These are phyloP conservation scores for Petunia axillaris DNA, from an alignment of 257 asterid genomes.

Conservation along the genomic window DNA sequence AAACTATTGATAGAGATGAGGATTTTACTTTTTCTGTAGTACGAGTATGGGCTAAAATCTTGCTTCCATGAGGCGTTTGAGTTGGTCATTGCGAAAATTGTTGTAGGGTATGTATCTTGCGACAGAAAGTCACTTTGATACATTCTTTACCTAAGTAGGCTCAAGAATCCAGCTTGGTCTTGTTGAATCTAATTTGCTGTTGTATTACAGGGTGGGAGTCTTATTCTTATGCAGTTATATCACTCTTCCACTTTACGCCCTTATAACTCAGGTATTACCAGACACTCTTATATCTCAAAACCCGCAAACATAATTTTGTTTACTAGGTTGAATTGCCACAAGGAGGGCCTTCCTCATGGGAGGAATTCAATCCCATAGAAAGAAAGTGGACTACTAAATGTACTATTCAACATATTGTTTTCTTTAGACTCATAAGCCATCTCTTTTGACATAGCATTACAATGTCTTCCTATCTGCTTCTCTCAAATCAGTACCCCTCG, in stretches of 20 bases:
- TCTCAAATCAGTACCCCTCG: too few relatives aligned
- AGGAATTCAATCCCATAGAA: too few relatives aligned
- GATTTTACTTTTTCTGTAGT: conserved; percentile 53
- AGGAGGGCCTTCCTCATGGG: too few relatives aligned
- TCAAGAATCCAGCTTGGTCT: background rate
- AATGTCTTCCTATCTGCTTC: too few relatives aligned
- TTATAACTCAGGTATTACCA: conserved; percentile 73
- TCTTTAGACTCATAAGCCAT: too few relatives aligned
- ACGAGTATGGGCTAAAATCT: conserved; percentile 58
- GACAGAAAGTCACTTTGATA: background rate
- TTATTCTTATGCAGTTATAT: conserved; percentile 84
- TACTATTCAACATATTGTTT: too few relatives aligned
- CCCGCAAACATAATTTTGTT: background rate
- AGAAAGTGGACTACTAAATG: too few relatives aligned
- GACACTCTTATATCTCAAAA: background rate
- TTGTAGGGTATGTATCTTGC: conserved; percentile 58
- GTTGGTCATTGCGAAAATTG: conserved; percentile 59
- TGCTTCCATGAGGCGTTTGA: conserved; percentile 68
- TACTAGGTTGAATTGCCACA: too few relatives aligned
- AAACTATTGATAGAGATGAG: background rate
- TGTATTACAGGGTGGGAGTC: conserved; percentile 60
- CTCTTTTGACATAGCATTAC: too few relatives aligned
- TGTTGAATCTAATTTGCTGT: background rate
- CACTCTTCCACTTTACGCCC: conserved; percentile 88
- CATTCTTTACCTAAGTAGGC: background rate